Conservation (phyloP, 2,329 filamentous ascomycete species). For the Fusarium tricinctum region DNA sequence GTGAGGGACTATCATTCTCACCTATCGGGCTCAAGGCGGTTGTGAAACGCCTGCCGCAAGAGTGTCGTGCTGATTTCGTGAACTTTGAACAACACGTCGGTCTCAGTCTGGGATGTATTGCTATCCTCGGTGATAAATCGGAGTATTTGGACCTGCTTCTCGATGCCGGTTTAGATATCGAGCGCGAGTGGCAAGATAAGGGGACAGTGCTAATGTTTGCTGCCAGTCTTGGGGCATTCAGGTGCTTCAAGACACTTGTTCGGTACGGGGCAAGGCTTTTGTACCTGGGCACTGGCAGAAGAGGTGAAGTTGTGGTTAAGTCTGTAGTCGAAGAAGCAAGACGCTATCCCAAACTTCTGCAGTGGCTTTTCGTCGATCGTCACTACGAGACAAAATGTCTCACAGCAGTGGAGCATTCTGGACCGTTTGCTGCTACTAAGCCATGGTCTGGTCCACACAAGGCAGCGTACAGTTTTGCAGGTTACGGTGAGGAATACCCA, state of each 20-base stretch:
- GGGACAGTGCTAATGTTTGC: constrained; percentile 46
- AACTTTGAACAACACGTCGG: constrained; percentile 11
- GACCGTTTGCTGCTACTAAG: not conserved
- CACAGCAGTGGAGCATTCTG: constrained; percentile 1
- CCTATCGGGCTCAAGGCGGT: constrained; percentile 16
- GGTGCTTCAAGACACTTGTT: constrained; percentile 41
- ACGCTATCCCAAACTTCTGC: constrained; percentile 29
- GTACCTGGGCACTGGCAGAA: constrained; percentile 24
- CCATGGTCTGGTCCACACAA: constrained; percentile 40
- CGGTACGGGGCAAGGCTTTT: constrained; percentile 34
- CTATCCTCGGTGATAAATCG: constrained; percentile 17
- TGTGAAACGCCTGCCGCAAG: constrained; percentile 34
- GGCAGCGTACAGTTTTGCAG: constrained; percentile 22
- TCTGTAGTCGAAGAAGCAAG: constrained; percentile 34
- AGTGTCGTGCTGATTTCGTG: constrained; percentile 26
- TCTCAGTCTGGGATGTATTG: constrained; percentile 8
- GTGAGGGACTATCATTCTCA: not conserved
- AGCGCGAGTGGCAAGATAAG: constrained; percentile 24
- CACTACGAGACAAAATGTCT: constrained; percentile 31
- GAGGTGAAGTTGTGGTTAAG: constrained; percentile 20
- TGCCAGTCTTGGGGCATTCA: constrained; percentile 23
- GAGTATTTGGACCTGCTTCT: constrained; percentile 27
- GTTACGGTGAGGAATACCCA: not conserved
- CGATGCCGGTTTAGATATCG: constrained; percentile 35
- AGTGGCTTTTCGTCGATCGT: constrained; percentile 41